These are phyloP conservation scores for Candida xyloterini DNA, from an alignment of 805 yeast genomes.

Conservation along the genomic window DNA sequence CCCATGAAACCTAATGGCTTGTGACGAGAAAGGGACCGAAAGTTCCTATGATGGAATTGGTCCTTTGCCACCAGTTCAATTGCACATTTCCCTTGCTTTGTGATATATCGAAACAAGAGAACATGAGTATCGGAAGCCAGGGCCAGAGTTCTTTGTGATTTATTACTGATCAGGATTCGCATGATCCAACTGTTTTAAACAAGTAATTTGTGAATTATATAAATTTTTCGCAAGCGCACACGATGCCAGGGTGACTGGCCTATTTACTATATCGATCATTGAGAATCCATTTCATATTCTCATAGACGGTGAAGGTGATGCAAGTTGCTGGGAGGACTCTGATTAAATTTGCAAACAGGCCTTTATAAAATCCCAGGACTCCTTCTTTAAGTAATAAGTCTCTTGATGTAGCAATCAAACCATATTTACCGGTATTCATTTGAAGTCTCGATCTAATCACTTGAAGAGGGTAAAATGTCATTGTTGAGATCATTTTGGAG, in stretches of 20 bases:
- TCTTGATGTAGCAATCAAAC: slow-evolving; percentile 33
- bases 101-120: slow-evolving; percentile 43
- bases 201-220: slow-evolving; percentile 1
- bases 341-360: slow-evolving; percentile 70
- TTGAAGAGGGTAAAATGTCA: slow-evolving; percentile 79
- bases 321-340: slow-evolving; percentile 93
- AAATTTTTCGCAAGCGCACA: slow-evolving; percentile 8
- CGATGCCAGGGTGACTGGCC: slow-evolving; percentile 6
- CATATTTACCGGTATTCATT: slow-evolving; percentile 24
- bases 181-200: slow-evolving; percentile 20
- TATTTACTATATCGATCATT: slow-evolving; percentile 3
- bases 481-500: slow-evolving; percentile 67
- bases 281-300: slow-evolving; percentile 43
- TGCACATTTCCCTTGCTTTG: slow-evolving; percentile 39
- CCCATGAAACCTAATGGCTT: slow-evolving; percentile 75
- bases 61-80: slow-evolving; percentile 46
- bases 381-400: slow-evolving; percentile 52
- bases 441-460: slow-evolving; percentile 77
- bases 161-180: slow-evolving; percentile 36
- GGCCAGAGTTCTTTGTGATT: slow-evolving; percentile 39
- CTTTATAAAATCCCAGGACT: slow-evolving; percentile 72
- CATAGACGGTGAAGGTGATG: slow-evolving; percentile 84
- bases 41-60: slow-evolving; percentile 37
- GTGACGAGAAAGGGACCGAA: slow-evolving; percentile 40
- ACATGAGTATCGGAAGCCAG: slow-evolving; percentile 43